Base-by-base conservation (phyloP, 1,284 basidiomycete genomes). In the Phlebopus sp. region DNA sequence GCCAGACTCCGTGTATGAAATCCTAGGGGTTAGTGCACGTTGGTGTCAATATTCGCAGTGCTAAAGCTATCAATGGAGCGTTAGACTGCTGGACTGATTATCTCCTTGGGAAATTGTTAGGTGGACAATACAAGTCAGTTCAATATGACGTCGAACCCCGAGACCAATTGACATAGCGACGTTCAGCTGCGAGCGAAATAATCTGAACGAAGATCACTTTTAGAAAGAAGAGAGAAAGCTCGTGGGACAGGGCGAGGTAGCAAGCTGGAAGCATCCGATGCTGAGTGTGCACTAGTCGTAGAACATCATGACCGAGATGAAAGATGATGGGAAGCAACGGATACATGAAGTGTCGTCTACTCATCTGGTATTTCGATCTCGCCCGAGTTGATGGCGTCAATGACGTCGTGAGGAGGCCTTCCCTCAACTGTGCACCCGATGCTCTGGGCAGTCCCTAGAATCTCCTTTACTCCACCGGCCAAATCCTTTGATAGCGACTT, bases 401-500 rank as follows among this genome's bases (percentile, higher is more conserved):
- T 98, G 69, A 99, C 69, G 68, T 97, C 93, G 74, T 98, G 96
- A 53, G 97, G 84, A 46, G 90, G 88, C 70, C 85, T 80, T 62
- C 96, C 95, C 68, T 99, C 93, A 53, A 99, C 82, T 47, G 94
- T 97, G 85, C 95, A 98, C 46, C 97, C 96, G 62, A 99, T 80
- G 55, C 82, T 86, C 78, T 99, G 96, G 52, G 92, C 90, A 38
- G 92, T 95, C 49, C 92, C 92, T 63, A 95, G 75, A 64, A 95
- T 93, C 83, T 95, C 92, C 84, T 97, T 97, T 62, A 86, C 91
- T 59, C 87, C 89, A 50, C 90, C 89, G 15, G 92, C 82, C 47
- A 99, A 80, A 62, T 86, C 82, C 79, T 95, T 97, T 61, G 95
- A 90, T 55, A 99, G 79, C 11, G 95, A 98, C 76, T 98, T 98